A percentile compares a stretch with the other conserved stretches of the same genome.
These are phyloP conservation scores for Sophora flavescens DNA, from an alignment of 306 rosid species.

Conservation along the genomic window DNA sequence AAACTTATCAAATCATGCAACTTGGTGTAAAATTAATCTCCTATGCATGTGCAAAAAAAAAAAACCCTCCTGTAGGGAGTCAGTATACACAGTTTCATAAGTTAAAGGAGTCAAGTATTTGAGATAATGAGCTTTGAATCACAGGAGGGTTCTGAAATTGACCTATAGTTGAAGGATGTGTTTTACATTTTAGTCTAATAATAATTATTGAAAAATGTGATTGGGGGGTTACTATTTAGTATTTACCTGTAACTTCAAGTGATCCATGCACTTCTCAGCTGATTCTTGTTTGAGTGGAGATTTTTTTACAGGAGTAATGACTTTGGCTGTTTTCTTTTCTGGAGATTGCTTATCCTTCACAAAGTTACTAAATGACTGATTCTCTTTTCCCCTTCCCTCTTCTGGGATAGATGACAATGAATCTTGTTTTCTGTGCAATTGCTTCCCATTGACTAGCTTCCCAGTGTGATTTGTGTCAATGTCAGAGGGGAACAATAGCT, in stretches of 20 bases:
- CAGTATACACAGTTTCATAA: no score
- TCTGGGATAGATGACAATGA: slow-evolving; percentile 64
- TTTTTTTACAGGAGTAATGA: slow-evolving; percentile 64
- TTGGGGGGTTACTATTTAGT: slow-evolving; percentile 21
- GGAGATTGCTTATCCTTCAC: slow-evolving; percentile 73
- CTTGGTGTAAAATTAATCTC: no score
- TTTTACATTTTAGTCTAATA: background rate
- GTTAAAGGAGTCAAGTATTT: no score
- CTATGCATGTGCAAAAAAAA: background rate
- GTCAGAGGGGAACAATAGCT: slow-evolving; percentile 59
- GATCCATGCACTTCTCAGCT: slow-evolving; percentile 66
- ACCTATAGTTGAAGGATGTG: no score
- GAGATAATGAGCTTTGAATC: no score
- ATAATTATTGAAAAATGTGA: background rate
- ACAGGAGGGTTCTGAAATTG: no score
- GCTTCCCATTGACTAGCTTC: slow-evolving; percentile 61
- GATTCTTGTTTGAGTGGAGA: slow-evolving; percentile 69
- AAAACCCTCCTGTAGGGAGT: background rate
- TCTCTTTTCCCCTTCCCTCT: slow-evolving; percentile 85
- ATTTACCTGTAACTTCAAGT: slow-evolving; percentile 69
- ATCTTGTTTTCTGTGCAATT: slow-evolving; percentile 60
- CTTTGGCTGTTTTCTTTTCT: slow-evolving; percentile 65
- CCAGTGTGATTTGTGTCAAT: slow-evolving; percentile 52
- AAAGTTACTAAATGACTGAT: slow-evolving; percentile 53
- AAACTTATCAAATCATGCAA: no score